phyloP scores from a whole-genome alignment of 2,329 filamentous ascomycete species.

The Neoscytalidium dimidiatum region DNA sequence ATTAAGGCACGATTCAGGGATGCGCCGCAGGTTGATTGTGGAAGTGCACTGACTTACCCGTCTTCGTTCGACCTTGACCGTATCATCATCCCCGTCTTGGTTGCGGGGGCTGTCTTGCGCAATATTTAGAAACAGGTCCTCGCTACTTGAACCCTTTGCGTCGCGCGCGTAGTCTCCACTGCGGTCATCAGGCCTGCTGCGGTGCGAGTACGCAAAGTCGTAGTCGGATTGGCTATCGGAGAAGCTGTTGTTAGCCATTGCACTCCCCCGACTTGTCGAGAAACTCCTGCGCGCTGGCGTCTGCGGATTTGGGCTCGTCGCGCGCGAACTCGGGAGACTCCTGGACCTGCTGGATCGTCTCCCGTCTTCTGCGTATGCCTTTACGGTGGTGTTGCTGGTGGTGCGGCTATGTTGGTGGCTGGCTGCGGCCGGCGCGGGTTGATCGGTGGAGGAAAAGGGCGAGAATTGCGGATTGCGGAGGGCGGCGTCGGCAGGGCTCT shows the following conservation, averaged over 20 bases:
- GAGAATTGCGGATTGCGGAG: slow-evolving; percentile 33
- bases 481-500: slow-evolving; percentile 31
- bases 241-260: slow-evolving; percentile 25
- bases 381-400: slow-evolving; percentile 21
- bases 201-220: slow-evolving; percentile 30
- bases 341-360: neutral
- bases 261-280: slow-evolving; percentile 23
- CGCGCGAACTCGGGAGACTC: slow-evolving; percentile 14
- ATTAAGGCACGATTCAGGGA: slow-evolving; percentile 17
- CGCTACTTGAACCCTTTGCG: slow-evolving; percentile 22
- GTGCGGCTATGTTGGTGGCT: slow-evolving; percentile 24
- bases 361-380: neutral
- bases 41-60: slow-evolving; percentile 30
- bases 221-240: slow-evolving; percentile 34
- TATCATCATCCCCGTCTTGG: slow-evolving; percentile 26
- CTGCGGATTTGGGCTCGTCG: slow-evolving; percentile 4
- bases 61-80: slow-evolving; percentile 33
- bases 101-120: slow-evolving; percentile 38
- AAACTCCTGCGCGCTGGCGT: slow-evolving; percentile 11
- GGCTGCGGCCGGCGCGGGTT: neutral
- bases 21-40: slow-evolving; percentile 8
- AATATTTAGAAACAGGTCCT: slow-evolving; percentile 47
- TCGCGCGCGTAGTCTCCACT: slow-evolving; percentile 10
- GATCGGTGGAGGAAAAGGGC: neutral
- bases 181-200: slow-evolving; percentile 23